These are phyloP conservation scores for Aspergillus sp. DNA, from an alignment of 2,329 filamentous ascomycete genomes.

Conservation along the genomic window DNA sequence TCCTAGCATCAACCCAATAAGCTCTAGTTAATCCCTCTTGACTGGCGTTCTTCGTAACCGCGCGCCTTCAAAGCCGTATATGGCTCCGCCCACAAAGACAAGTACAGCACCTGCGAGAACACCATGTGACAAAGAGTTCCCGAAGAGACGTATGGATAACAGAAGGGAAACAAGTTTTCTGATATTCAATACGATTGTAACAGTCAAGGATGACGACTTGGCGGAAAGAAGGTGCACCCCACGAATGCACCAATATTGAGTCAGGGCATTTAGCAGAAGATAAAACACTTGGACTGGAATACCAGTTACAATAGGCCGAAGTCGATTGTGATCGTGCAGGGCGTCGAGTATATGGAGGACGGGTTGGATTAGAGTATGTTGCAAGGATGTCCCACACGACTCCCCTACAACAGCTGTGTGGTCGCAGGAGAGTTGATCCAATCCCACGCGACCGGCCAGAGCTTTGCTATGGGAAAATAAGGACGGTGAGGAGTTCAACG, in stretches of 20 bases:
- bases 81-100: slow-evolving; percentile 86
- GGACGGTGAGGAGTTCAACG: slow-evolving; percentile 40
- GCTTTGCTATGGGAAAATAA: slow-evolving; percentile 31
- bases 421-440: not conserved
- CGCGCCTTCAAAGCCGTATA: slow-evolving; percentile 78
- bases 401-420: not conserved
- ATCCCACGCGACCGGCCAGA: not conserved
- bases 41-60: slow-evolving; percentile 33
- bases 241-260: slow-evolving; percentile 92
- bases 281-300: slow-evolving; percentile 44
- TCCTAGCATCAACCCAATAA: not conserved
- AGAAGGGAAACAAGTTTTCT: slow-evolving; percentile 90
- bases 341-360: not conserved
- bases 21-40: slow-evolving; percentile 26
- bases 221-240: slow-evolving; percentile 94
- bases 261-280: slow-evolving; percentile 65
- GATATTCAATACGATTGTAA: slow-evolving; percentile 95
- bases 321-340: not conserved
- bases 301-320: slow-evolving; percentile 31
- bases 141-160: slow-evolving; percentile 92
- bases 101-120: slow-evolving; percentile 81
- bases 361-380: not conserved
- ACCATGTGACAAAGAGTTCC: slow-evolving; percentile 75
- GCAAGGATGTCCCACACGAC: not conserved
- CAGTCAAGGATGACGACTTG: slow-evolving; percentile 85